Evolutionary conservation across 306 rosid genomes (phyloP), one percentile per base, ranked within the genome.

Genomic region (Gastrolobium bilobum): DNA sequence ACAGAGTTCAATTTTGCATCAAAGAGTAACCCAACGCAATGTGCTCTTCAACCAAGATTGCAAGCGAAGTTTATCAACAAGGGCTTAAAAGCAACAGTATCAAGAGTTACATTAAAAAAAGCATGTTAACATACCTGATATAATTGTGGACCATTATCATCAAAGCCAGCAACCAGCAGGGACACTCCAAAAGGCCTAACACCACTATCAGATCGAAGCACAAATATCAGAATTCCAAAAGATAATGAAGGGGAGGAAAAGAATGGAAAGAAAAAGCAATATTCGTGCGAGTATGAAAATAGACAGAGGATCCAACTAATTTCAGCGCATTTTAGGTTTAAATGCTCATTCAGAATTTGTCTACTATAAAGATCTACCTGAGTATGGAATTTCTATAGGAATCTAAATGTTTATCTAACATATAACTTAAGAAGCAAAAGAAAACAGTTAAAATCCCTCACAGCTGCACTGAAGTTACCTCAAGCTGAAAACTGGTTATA

Each of bases 141-240:
- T 37, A 95, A 61, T 79, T 95, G 99, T 37, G 99, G 92, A 13
- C 99, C 99, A 38, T 89, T 91, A 81, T 91, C 94, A 82, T 93
- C 98, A 76, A 87, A 95, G 61, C 99, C 96, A 65, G 99, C 97
- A 81, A 93, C 93, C 79, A 95, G 90, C 42, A 95, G 80, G 14
- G 99, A 93, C 73, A 95, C 98, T 77, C 99, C 99, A 78, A 95
- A 95, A 15, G 99, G 99, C 90, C 99, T 90, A 50, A 93, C 99
- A 86, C 98, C 99, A 85, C 99, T 95, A 54, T 78, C 11, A 59
- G 43, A 4, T 38, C 35, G 57, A 80, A 82, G 54, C 37, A 75
- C 40, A 53, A 65, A 69, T 54, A 75, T 73, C 57, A 78, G 84
- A 57, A 73, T 51, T 67, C 3, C 2, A 34, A 60, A 76, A 10